Evolutionary conservation across 2,329 filamentous ascomycete species (phyloP), one percentile per base, ranked within the genome.

Genomic region (Cladosporium sphaerospermum): DNA sequence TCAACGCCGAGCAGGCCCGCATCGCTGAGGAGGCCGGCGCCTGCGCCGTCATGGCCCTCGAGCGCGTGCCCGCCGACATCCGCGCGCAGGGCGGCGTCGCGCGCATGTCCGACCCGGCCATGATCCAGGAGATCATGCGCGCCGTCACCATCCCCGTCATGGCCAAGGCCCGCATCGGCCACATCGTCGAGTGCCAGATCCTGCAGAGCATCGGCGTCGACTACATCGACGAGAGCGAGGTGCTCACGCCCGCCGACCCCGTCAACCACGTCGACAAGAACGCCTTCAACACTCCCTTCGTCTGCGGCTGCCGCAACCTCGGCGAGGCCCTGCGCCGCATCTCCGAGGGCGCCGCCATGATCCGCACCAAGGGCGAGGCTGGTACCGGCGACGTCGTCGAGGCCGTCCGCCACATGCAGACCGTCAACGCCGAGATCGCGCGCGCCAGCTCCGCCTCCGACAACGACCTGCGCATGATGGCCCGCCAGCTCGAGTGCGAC

Each of bases 151-250:
- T 97, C 65, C 93, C 93, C 63, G 93, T 99, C 72, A 97, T 99
- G 93, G 93, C 93, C 59, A 99, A 99, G 77, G 92, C 92, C 19
- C 83, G 93, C 68, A 99, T 97, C 69, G 93, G 93, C 36, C 93
- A 99, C 76, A 91, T 96, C 62, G 92, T 96, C 65, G 93, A 99
- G 78, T 96, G 91, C 77, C 92, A 88, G 79, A 95, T 99, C 74
- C 87, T 99, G 67, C 88, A 97, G 79, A 84, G 89, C 54, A 84
- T 97, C 52, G 91, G 89, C 57, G 87, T 97, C 64, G 93, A 99
- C 78, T 99, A 96, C 78, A 93, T 99, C 63, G 91, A 99, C 73
- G 93, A 99, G 77, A 91, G 86, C 71, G 93, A 99, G 81, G 93
- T 99, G 51, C 82, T 99, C 50, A 99, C 93, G 4, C 92, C 92